These are phyloP conservation scores for Infundibulicybe gibba DNA, from an alignment of 768 basidiomycete genomes.

Conservation along the genomic window DNA sequence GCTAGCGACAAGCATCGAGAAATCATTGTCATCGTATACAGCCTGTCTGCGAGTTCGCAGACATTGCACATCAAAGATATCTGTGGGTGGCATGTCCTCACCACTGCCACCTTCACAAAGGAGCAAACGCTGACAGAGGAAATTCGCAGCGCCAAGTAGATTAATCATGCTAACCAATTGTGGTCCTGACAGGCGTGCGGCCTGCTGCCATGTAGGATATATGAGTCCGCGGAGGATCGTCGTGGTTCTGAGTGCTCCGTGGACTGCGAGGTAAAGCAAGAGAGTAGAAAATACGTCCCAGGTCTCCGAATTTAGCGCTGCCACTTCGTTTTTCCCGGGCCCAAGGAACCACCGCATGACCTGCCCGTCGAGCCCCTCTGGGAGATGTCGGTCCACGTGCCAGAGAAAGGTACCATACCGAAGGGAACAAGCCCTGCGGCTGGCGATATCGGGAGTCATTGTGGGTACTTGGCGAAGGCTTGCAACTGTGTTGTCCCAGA, in stretches of 20 bases:
- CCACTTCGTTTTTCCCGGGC: conserved; percentile 60
- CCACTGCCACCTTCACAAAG: conserved; percentile 45
- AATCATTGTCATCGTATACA: conserved; percentile 65
- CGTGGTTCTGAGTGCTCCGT: conserved; percentile 67
- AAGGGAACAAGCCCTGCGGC: conserved; percentile 49
- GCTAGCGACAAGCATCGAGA: conserved; percentile 54
- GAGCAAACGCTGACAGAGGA: conserved; percentile 57
- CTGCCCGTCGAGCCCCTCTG: conserved; percentile 65
- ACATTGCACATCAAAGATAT: conserved; percentile 65
- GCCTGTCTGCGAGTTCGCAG: conserved; percentile 66
- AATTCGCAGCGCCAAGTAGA: conserved; percentile 61
- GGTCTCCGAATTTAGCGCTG: conserved; percentile 51
- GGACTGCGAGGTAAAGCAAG: conserved; percentile 59
- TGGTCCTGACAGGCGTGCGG: conserved; percentile 29
- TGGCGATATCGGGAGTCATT: conserved; percentile 44
- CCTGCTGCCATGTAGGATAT: conserved; percentile 77
- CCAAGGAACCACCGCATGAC: conserved; percentile 72
- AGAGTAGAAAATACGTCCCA: conserved; percentile 68
- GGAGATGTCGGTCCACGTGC: conserved; percentile 75
- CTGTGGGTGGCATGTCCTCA: conserved; percentile 33
- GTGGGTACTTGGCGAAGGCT: conserved; percentile 66
- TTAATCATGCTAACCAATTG: conserved; percentile 39
- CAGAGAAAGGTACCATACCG: conserved; percentile 70
- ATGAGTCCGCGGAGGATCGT: conserved; percentile 71
- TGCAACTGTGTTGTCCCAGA: conserved; percentile 83